Conservation (phyloP, 2,329 filamentous ascomycete species). For the Hymenoscyphus scutula region DNA sequence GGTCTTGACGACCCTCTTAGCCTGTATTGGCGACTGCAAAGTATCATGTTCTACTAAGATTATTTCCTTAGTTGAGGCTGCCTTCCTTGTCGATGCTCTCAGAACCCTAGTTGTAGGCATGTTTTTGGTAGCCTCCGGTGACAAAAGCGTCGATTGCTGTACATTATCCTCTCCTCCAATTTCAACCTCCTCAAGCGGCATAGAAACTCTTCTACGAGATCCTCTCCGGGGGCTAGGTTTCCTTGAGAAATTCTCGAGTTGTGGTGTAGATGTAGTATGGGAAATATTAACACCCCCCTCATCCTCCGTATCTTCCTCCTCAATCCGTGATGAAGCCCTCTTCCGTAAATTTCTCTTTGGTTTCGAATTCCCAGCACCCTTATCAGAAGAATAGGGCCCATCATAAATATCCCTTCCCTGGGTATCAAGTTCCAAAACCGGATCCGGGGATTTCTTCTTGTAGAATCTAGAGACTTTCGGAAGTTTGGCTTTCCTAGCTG, state of each 20-base stretch:
- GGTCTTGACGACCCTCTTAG: not conserved
- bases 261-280: not conserved
- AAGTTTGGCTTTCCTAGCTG: not conserved
- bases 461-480: not conserved
- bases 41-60: not conserved
- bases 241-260: not conserved
- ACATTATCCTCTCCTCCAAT: not conserved
- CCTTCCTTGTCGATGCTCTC: not conserved
- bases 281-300: not conserved
- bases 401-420: conserved; percentile 4
- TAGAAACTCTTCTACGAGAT: not conserved
- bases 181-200: not conserved
- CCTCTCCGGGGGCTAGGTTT: not conserved
- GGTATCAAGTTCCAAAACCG: not conserved
- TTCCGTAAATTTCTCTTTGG: not conserved
- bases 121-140: not conserved
- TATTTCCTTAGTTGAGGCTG: not conserved
- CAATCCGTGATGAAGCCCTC: not conserved
- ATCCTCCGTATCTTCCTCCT: not conserved
- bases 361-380: not conserved
- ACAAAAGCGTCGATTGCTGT: not conserved
- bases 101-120: not conserved
- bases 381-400: conserved; percentile 2
- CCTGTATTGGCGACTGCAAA: not conserved
- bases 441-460: conserved; percentile 4